A percentile compares a stretch with the other conserved stretches of the same genome.
Evolutionary conservation across 1,284 basidiomycete species (phyloP).

Genomic region (Leccinum pachyderme): DNA sequence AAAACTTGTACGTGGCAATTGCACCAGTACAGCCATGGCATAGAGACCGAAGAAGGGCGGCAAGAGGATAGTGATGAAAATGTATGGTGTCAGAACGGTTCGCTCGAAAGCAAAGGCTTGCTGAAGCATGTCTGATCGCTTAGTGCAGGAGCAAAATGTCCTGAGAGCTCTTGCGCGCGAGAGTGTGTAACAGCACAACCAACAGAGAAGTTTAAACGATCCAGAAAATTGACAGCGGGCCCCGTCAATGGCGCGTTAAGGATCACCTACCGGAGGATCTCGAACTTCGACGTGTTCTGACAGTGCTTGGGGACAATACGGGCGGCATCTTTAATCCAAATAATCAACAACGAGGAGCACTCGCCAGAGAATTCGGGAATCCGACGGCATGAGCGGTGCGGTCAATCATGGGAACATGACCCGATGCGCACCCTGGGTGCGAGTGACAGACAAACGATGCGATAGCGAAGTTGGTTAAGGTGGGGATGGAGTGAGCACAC

Average conservation of each 20-base stretch:
- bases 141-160: slow-evolving; percentile 5
- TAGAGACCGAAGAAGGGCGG: slow-evolving; percentile 21
- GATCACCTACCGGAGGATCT: not conserved
- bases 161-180: not conserved
- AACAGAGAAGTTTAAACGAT: not conserved
- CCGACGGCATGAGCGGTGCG: too few species aligned
- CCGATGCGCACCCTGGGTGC: too few species aligned
- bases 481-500: too few species aligned
- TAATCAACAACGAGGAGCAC: too few species aligned
- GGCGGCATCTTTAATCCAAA: not conserved
- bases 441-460: too few species aligned
- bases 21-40: slow-evolving; percentile 31
- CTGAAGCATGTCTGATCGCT: not conserved
- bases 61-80: slow-evolving; percentile 18
- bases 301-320: too few species aligned
- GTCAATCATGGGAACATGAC: too few species aligned
- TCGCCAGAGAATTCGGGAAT: too few species aligned
- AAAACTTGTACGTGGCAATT: slow-evolving; percentile 20
- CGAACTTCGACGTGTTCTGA: not conserved
- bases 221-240: too few species aligned
- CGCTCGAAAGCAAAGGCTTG: slow-evolving; percentile 19
- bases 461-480: too few species aligned
- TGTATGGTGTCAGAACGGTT: slow-evolving; percentile 18
- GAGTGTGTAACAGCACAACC: not conserved
- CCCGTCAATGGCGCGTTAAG: not conserved